Percentiles rank a stretch among this genome's conserved stretches.
These are phyloP conservation scores for Taphrina confusa DNA, from an alignment of 1,139 yeast genomes.

Conservation along the genomic window DNA sequence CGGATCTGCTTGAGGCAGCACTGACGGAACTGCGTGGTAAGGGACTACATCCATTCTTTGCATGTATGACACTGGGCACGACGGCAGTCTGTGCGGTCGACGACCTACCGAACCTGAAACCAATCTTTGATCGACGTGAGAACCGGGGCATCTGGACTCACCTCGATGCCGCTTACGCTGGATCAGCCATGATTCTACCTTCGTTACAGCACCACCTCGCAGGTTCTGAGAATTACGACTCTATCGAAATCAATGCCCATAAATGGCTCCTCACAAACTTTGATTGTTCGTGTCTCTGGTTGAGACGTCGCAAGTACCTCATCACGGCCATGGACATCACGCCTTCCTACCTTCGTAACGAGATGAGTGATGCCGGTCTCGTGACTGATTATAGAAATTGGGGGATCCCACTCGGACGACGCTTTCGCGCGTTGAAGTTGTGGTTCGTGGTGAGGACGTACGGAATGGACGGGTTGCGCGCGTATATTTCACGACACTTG, in stretches of 20 bases:
- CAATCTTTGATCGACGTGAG: background rate
- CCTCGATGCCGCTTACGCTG: constrained; percentile 42
- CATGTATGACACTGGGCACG: constrained; percentile 42
- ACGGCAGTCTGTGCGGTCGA: constrained; percentile 42
- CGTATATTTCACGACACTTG: constrained; percentile 38
- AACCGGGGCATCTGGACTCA: constrained; percentile 40
- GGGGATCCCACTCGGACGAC: constrained; percentile 42
- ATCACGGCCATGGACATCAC: constrained; percentile 40
- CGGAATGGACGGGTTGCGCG: constrained; percentile 40
- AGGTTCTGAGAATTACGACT: constrained; percentile 39
- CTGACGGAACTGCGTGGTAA: constrained; percentile 35
- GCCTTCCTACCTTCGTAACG: constrained; percentile 41
- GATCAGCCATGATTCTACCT: constrained; percentile 41
- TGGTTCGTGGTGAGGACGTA: constrained; percentile 42
- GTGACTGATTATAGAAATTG: constrained; percentile 42
- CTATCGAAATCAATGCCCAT: constrained; percentile 42
- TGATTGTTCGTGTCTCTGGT: constrained; percentile 41
- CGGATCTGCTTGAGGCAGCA: constrained; percentile 36
- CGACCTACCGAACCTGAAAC: constrained; percentile 37
- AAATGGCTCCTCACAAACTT: constrained; percentile 42
- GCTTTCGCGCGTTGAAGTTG: constrained; percentile 41
- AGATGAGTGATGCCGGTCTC: constrained; percentile 39
- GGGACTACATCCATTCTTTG: constrained; percentile 40
- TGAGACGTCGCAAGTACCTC: constrained; percentile 38
- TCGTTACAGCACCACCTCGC: constrained; percentile 39